Evolutionary conservation across 495 filamentous ascomycete genomes (phyloP), one percentile per base, ranked within the genome.

Genomic region (Cenococcum geophilum): DNA sequence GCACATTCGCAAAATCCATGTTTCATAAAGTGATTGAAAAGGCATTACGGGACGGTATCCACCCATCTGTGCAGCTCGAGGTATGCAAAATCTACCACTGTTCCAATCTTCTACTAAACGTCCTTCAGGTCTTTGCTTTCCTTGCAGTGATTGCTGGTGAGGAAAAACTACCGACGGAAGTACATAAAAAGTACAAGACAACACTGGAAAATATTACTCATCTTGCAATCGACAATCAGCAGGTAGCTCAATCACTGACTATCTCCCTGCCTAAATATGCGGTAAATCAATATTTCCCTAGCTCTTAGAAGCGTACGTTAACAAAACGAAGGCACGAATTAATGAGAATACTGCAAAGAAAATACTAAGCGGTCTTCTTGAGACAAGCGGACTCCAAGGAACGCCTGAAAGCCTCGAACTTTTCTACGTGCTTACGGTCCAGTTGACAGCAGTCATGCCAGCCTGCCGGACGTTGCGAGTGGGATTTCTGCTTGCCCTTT

Each of bases 11-110:
- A 9, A 58, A 47, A 32, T 34, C 43, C 8, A 79, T 78, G 51
- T 73, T 80, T 48, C 70, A 73, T 5, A 86, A 84, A 59, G 61
- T 85, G 18, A 73, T 76, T 20, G 77, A 81, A 27, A 85, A 83
- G 70, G 66, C 80, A 5, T 69, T 75, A 16, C 52, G 66, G 1
- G 48, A 59, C 11, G 73, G 70, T 21, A 72, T 81, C n/a, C 58
- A 78, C 47, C 52, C 58, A 1, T 67, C 65, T 16, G 67, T 81
- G 1, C 79, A 79, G 45, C 70, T 78, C 18, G 71, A 75, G 74
- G 80, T 79, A 72, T 2, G 54, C 14, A 18, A 36, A 48, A 35
- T 48, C 22, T 34, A 16, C 45, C 18, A 14, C 18, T 34, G 5
- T 14, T 37, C 20, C 10, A 27, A 16, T 10, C 18, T 47, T 18